Evolutionary conservation across 192 early-diverging fungal species (phyloP).

Genomic region (Globomyces pollinis-pini): DNA sequence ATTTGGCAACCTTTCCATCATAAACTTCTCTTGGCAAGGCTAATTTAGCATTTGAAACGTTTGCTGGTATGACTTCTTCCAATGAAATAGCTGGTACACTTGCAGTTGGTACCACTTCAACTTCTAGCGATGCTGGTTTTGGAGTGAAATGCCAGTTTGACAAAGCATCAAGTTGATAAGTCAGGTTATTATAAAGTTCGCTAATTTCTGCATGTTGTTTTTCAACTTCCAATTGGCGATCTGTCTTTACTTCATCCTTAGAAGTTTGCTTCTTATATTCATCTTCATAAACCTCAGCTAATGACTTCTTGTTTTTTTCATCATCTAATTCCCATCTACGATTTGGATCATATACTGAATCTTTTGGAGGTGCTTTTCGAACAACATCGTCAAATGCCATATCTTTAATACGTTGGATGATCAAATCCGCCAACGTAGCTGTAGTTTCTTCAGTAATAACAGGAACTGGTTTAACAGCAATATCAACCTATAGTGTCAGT

Average conservation of each 20-base stretch:
- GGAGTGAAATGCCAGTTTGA: slow-evolving; percentile 93
- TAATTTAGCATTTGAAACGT: slow-evolving; percentile 71
- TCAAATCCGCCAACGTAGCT: slow-evolving; percentile 81
- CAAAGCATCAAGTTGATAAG: slow-evolving; percentile 80
- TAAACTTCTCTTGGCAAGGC: slow-evolving; percentile 88
- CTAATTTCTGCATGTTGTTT: slow-evolving; percentile 79
- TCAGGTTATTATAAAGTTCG: slow-evolving; percentile 67
- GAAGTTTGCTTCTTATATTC: slow-evolving; percentile 54
- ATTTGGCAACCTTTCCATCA: slow-evolving; percentile 68
- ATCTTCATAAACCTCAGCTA: slow-evolving; percentile 86
- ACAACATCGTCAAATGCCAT: slow-evolving; percentile 89
- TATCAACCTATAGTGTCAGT: too few species aligned
- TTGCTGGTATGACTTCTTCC: slow-evolving; percentile 91
- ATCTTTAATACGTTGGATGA: slow-evolving; percentile 86
- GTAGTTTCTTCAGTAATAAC: slow-evolving; percentile 89
- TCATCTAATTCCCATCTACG: slow-evolving; percentile 73
- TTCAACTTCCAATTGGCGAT: slow-evolving; percentile 66
- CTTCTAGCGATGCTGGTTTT: slow-evolving; percentile 63
- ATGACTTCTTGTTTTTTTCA: slow-evolving; percentile 76
- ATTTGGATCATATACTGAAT: slow-evolving; percentile 57
- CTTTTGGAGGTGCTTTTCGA: slow-evolving; percentile 60
- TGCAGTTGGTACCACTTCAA: slow-evolving; percentile 48
- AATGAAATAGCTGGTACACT: slow-evolving; percentile 80
- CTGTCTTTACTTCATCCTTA: slow-evolving; percentile 52
- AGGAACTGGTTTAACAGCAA: slow-evolving; percentile 85